These are phyloP conservation scores for Thoreauomyces humboldtii DNA, from an alignment of 192 early-diverging fungal species.

Conservation along the genomic window DNA sequence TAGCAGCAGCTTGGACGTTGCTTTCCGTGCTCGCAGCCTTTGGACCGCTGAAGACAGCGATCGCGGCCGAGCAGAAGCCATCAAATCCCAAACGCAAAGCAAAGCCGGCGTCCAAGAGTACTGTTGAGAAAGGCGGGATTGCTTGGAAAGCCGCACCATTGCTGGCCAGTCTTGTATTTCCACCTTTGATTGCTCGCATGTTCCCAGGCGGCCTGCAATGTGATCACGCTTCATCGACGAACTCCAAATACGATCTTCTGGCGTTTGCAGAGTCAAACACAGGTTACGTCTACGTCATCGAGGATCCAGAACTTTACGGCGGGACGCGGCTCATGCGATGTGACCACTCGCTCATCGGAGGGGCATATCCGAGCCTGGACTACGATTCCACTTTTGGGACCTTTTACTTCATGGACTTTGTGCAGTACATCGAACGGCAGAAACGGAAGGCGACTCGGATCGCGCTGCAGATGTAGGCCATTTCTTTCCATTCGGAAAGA, in stretches of 20 bases:
- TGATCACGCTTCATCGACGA: background rate
- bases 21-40: background rate
- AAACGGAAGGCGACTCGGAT: conserved; percentile 6
- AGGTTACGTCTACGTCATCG: conserved; percentile 74
- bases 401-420: conserved; percentile 84
- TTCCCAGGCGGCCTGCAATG: background rate
- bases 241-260: conserved; percentile 13
- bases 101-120: background rate
- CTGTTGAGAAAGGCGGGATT: too few species aligned
- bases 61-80: too few species aligned
- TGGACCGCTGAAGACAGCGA: background rate
- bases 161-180: too few species aligned
- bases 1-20: background rate
- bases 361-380: conserved; percentile 59
- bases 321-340: conserved; percentile 73
- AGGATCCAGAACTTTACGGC: conserved; percentile 50
- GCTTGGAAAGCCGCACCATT: too few species aligned
- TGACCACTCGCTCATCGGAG: conserved; percentile 87
- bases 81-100: background rate
- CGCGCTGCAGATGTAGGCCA: conserved; percentile 23
- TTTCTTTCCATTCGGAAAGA: background rate
- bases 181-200: too few species aligned
- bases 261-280: conserved; percentile 60
- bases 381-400: conserved; percentile 73
- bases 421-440: conserved; percentile 44